These are phyloP conservation scores for Cyberlindnera lachancei DNA, from an alignment of 805 yeast genomes.

Conservation along the genomic window DNA sequence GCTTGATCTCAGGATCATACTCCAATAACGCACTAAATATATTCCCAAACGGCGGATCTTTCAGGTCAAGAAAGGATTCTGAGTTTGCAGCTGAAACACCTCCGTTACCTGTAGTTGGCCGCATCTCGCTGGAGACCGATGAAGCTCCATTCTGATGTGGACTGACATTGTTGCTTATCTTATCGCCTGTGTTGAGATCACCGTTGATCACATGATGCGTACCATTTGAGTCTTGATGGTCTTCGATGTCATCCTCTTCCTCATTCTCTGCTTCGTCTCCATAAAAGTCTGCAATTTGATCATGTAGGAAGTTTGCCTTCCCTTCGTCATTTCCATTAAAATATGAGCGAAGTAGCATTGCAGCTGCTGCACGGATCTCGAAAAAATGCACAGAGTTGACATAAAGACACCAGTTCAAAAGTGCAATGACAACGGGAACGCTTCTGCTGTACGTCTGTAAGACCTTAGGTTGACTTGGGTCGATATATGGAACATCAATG, in stretches of 20 bases:
- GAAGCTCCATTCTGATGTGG: no score
- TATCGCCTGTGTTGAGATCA: not conserved
- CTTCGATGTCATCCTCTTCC: slow-evolving; percentile 1
- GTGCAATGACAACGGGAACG: slow-evolving; percentile 66
- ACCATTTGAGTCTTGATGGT: not conserved
- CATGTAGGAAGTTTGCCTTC: slow-evolving; percentile 52
- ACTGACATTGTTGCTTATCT: no score
- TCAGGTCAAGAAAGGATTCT: slow-evolving; percentile 3
- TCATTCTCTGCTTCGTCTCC: slow-evolving; percentile 18
- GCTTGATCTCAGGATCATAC: slow-evolving; percentile 59
- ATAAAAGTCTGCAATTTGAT: slow-evolving; percentile 48
- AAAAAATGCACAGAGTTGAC: slow-evolving; percentile 80
- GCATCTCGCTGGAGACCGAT: no score
- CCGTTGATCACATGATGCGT: no score
- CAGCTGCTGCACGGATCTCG: slow-evolving; percentile 71
- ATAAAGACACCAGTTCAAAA: slow-evolving; percentile 75
- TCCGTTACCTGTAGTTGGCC: not conserved
- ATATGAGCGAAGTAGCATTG: slow-evolving; percentile 57
- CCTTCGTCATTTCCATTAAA: slow-evolving; percentile 57
- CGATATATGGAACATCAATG: slow-evolving; percentile 89
- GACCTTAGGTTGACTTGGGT: slow-evolving; percentile 50
- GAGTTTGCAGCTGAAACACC: not conserved
- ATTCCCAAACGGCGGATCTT: slow-evolving; percentile 41
- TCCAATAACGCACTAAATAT: slow-evolving; percentile 66
- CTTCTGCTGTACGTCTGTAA: slow-evolving; percentile 24